Evolutionary conservation across 2,329 filamentous ascomycete genomes (phyloP).

Genomic region (Ceratocystiopsis brevicomis): DNA sequence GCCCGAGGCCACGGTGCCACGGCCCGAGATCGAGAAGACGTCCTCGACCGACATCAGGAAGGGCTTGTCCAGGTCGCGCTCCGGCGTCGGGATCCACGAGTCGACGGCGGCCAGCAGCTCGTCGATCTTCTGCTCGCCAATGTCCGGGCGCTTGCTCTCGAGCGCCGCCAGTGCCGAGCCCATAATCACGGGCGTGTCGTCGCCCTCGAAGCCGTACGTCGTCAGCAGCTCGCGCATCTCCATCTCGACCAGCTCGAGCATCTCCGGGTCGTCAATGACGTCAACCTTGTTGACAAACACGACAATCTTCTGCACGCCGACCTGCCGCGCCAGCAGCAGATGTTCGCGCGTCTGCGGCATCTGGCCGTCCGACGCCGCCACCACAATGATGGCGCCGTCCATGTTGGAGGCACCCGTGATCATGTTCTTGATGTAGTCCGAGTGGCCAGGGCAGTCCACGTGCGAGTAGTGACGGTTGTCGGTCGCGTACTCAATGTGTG

Average conservation of each 20-base stretch:
- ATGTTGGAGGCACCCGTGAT: slow-evolving; percentile 98
- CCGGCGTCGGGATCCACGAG: slow-evolving; percentile 85
- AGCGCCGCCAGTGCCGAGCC: slow-evolving; percentile 91
- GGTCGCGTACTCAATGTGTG: slow-evolving; percentile 96
- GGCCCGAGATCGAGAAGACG: slow-evolving; percentile 75
- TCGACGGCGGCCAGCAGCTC: slow-evolving; percentile 82
- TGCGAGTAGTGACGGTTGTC: slow-evolving; percentile 93
- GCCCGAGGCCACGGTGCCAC: slow-evolving; percentile 90
- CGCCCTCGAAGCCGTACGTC: slow-evolving; percentile 92
- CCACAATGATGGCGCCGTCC: slow-evolving; percentile 97
- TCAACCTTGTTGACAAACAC: slow-evolving; percentile 99
- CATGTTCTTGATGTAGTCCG: slow-evolving; percentile 99
- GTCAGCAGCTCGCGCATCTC: slow-evolving; percentile 95
- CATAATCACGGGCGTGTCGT: slow-evolving; percentile 93
- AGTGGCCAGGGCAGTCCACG: slow-evolving; percentile 98
- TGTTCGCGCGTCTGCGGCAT: slow-evolving; percentile 99
- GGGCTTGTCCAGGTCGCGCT: slow-evolving; percentile 90
- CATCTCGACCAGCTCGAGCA: slow-evolving; percentile 99
- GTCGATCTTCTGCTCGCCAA: slow-evolving; percentile 75
- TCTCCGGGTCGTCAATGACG: slow-evolving; percentile 90
- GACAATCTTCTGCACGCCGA: slow-evolving; percentile 93
- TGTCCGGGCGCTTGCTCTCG: slow-evolving; percentile 69
- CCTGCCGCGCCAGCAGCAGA: slow-evolving; percentile 89
- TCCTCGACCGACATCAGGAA: slow-evolving; percentile 98
- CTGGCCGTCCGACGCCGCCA: slow-evolving; percentile 94